Base-by-base conservation (phyloP, 371 early-diverging fungal genomes). In the Catenaria anguillulae region DNA sequence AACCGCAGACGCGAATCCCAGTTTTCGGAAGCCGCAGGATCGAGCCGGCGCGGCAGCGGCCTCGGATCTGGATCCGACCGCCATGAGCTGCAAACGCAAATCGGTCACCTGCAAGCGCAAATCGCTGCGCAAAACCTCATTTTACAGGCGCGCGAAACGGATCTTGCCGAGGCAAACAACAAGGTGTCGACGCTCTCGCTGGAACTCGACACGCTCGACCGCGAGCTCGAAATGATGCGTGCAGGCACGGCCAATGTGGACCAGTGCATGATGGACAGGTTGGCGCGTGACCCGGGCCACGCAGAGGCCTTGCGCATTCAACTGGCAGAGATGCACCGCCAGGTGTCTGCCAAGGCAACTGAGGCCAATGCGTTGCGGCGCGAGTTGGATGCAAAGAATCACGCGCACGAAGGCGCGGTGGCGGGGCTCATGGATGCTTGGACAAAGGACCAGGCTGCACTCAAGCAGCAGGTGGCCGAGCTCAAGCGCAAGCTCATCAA, bases 131-230 rank as follows among this genome's bases (percentile, higher is more conserved):
- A 52, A 63, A 66, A 40, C 52, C 70, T 17, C 62, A 60, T 29
- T 58, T 60, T 46, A 12, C 50, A 48, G 19, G 43, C 56, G 29
- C 60, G 66, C 55, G 68, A 67, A 40, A 45, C 67, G 5, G 59
- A 67, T 21, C 60, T 67, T 31, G 55, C 52, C 40, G 52, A 61
- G 35, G 36, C 74, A 29, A 56, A 58, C 24, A 33, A 46, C 15
- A 72, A 67, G 31, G 37, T 75, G 6, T 67, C 71, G 40, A 60
- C 66, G 24, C 67, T 72, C 10, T 68, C 68, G 50, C 69, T 65
- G 10, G 76, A 76, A 31, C 64, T 73, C 50, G 40, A 48, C 15
- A 70, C 65, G 15, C 54, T 77, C 15, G 70, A 74, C 48, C 64
- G 60, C 6, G 68, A 72, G 45, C 63, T 77, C 0, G 70, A 24